Conservation (phyloP, 306 rosid genomes). For the Castanea mollissima region DNA sequence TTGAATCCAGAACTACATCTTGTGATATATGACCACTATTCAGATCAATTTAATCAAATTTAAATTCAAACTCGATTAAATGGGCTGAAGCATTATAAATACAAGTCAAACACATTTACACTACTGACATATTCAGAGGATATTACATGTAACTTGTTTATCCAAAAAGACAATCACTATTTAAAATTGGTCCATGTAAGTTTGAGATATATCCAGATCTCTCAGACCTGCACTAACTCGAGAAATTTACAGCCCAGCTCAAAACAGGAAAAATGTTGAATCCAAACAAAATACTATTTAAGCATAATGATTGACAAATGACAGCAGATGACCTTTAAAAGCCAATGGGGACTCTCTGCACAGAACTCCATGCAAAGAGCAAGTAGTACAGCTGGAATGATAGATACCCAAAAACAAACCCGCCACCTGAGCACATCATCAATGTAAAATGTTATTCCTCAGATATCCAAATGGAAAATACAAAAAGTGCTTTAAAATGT, state of each 20-base stretch:
- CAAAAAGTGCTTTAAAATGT: slow-evolving; percentile 8
- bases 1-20: no score
- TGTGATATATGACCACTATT: no score
- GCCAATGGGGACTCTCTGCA: slow-evolving; percentile 91
- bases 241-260: not conserved
- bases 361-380: slow-evolving; percentile 76
- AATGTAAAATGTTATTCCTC: slow-evolving; percentile 9
- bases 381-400: slow-evolving; percentile 58
- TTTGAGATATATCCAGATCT: not conserved
- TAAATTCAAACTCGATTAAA: no score
- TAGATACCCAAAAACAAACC: slow-evolving; percentile 76
- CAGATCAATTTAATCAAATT: no score
- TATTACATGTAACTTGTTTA: not conserved
- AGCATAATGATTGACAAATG: slow-evolving; percentile 17
- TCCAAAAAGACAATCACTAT: not conserved
- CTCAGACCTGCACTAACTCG: not conserved
- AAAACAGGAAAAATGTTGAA: not conserved
- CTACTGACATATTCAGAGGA: not conserved
- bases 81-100: not conserved
- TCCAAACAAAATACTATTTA: not conserved
- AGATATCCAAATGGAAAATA: slow-evolving; percentile 3
- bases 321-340: slow-evolving; percentile 63
- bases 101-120: not conserved
- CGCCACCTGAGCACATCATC: slow-evolving; percentile 70
- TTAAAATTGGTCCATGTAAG: not conserved